Base-by-base conservation (phyloP, 345 rosid species). In the Sonneratia alba region DNA sequence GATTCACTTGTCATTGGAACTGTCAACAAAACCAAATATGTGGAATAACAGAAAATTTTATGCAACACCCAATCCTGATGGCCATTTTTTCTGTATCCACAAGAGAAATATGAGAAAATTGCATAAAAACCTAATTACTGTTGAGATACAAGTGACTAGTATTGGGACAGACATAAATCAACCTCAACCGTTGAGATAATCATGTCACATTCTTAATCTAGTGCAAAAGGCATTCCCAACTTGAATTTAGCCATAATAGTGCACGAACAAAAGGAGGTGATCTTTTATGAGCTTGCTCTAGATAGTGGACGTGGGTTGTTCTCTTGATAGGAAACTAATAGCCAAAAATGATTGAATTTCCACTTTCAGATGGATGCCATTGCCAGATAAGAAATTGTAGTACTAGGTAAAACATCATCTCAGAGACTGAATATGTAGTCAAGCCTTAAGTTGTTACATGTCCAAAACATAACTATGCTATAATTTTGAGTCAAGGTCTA, bases 1-100 rank as follows among this genome's bases (percentile, higher is more conserved):
- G 22, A 53, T 18, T 62, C 79, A 77, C 86, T 86, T 87, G 73
- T 78, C 32, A 74, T 71, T 27, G 68, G 69, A 77, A 43, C 74
- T 49, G 47, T 13, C 16, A 48, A 21, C 6, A 67, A 7, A 51
- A 67, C 51, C 13, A 11, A 37, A 7, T 27, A 18, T 9, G 34
- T 3, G 2, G 36, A 38, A 48, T 7, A 64, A 37, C 15, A 19
- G 43, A 22, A 57, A 57, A 11, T 7, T 7, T 2, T 57, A 22
- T 3, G 13, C 32, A 10, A 22, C 63, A n/a, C 9, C 63, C 32
- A 57, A 57, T 22, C 10, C 9, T n/a, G 34, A 57, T 7, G 34
- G 34, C 7, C 13, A 6, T 22, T 57, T 22, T n/a, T 22, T 57
- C 63, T 7, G 1, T 57, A 7, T 22, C 13, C 34, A 22, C 34